Evolutionary conservation across 768 basidiomycete species (phyloP).

Genomic region (Austroboletus eburneus): DNA sequence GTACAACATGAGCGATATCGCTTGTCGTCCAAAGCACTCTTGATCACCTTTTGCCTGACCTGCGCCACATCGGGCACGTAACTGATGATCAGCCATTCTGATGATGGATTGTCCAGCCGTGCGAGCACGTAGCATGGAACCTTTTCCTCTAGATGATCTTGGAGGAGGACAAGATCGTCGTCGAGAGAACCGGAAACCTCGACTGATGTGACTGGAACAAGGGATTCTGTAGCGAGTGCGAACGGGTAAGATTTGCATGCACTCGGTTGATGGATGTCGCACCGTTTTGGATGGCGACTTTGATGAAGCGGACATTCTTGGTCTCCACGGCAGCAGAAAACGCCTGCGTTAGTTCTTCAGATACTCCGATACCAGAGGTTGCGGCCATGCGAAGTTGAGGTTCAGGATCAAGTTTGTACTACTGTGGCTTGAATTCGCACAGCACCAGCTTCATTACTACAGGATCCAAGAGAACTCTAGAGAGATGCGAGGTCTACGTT

Average conservation of each 20-base stretch:
- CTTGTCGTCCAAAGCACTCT: constrained; percentile 3
- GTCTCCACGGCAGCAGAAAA: constrained; percentile 59
- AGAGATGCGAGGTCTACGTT: constrained; percentile 23
- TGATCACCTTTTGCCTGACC: constrained; percentile 71
- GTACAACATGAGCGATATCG: not conserved
- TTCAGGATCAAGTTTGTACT: not conserved
- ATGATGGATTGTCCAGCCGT: constrained; percentile 52
- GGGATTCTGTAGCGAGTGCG: constrained; percentile 48
- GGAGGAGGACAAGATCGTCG: constrained; percentile 58
- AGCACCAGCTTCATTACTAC: not conserved
- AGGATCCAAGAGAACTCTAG: constrained; percentile 16
- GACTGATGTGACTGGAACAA: constrained; percentile 56
- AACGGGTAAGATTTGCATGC: constrained; percentile 23
- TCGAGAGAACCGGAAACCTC: constrained; percentile 48
- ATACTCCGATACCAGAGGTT: constrained; percentile 65
- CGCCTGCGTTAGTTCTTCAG: constrained; percentile 48
- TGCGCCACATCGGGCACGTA: constrained; percentile 83
- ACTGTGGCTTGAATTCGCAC: too few relatives aligned
- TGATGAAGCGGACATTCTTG: constrained; percentile 62
- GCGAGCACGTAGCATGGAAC: constrained; percentile 74
- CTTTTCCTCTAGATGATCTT: constrained; percentile 53
- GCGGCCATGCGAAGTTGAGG: constrained; percentile 52
- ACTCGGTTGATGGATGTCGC: constrained; percentile 22
- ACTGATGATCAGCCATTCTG: constrained; percentile 69
- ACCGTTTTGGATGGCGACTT: constrained; percentile 76